Evolutionary conservation across 176 grass and related monocot species (phyloP), one percentile per base, ranked within the genome.

Genomic region (Carex scoparia): DNA sequence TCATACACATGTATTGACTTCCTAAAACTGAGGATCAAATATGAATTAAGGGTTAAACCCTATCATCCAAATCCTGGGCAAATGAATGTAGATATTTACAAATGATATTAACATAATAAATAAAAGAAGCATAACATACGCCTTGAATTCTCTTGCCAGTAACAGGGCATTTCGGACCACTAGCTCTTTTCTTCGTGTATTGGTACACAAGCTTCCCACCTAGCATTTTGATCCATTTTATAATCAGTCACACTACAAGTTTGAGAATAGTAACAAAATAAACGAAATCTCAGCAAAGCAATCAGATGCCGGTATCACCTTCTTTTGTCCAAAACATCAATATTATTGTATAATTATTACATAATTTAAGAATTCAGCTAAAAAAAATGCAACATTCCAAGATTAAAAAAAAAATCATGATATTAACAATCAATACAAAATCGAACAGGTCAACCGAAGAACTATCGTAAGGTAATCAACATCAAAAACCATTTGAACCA

Each of bases 81-180:
- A 3, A 30, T 53, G 28, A 48, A 80, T 61, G 15, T 58, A 79
- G 7, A 33, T 1, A 16, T 31, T 23, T 63, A 81, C 6, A 74
- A 61, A 63, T 27, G 40, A 74, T 28, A 11, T 19, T 23, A 51
- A 51, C 10, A 49, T 10, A 10, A 80, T 16, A 61, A 10, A 19
- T 1, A 37, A 33, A 23, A 23, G 23, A 56, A 40, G 3, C 6
- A 28, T 30, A 10, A 84, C 90, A 18, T 91, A 96, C 91, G 84
- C 94, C 94, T 87, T 96, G 94, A 86, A 96, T 96, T 85, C 90
- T 91, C 91, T 93, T 96, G 5, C 94, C 94, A 5, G 91, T 96
- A 63, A 96, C 91, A 2, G 91, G 91, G 87, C 94, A 96, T 87
- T 93, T 96, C 32, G 94, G 91, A 3, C 94, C 91, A 56, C 94